A percentile compares a stretch with the other conserved stretches of the same genome.
phyloP scores from a whole-genome alignment of 2,329 filamentous ascomycete genomes.

The Fusarium gaditjirri region DNA sequence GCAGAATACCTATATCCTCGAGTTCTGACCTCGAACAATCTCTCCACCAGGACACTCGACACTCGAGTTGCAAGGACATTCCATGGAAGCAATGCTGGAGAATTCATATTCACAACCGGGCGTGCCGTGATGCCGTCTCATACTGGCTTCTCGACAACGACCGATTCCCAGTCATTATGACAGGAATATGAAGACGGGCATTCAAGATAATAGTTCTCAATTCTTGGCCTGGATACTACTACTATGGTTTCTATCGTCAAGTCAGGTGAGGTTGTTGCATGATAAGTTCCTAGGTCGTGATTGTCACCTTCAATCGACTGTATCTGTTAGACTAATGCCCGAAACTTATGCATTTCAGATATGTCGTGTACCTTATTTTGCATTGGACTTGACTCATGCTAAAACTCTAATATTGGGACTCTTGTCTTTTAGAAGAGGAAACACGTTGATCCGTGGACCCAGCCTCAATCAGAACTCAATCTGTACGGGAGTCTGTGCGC shows the following conservation, averaged over 20 bases:
- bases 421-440: neutral
- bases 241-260: neutral
- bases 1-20: neutral
- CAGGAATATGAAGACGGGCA: neutral
- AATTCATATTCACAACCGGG: neutral
- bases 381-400: neutral
- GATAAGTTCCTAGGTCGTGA: neutral
- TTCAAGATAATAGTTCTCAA: neutral
- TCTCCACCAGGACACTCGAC: fast-evolving
- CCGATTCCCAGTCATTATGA: fast-evolving
- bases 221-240: too few species aligned
- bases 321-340: neutral
- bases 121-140: too few species aligned
- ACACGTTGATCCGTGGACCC: neutral
- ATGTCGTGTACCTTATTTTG: neutral
- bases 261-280: neutral
- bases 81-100: fast-evolving
- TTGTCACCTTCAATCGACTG: neutral
- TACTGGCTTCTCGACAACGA: fast-evolving
- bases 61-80: fast-evolving
- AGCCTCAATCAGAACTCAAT: neutral
- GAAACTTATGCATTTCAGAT: neutral
- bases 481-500: neutral
- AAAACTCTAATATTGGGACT: neutral
- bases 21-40: neutral